Evolutionary conservation across 2,329 filamentous ascomycete species (phyloP).

Genomic region (Claviceps digitariae): DNA sequence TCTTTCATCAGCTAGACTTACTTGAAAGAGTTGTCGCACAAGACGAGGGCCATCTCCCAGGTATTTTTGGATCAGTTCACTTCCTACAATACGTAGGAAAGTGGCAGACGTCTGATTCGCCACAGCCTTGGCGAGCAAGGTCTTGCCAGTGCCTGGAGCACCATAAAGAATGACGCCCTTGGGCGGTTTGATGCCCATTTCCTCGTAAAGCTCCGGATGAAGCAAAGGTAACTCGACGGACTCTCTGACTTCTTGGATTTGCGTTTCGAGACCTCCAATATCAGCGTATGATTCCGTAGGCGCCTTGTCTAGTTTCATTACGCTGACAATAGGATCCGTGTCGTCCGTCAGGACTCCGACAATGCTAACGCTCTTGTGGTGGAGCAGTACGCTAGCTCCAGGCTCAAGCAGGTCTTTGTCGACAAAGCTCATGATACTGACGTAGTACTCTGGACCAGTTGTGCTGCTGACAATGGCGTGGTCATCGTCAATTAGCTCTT

Average conservation of each 20-base stretch:
- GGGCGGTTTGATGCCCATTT: conserved; percentile 99
- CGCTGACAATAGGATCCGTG: conserved; percentile 84
- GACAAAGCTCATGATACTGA: conserved; percentile 99
- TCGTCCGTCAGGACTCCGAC: conserved; percentile 96
- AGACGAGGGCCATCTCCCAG: conserved; percentile 89
- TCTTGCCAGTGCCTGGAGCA: conserved; percentile 94
- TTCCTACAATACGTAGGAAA: conserved; percentile 93
- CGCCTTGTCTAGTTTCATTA: conserved; percentile 99
- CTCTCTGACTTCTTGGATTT: conserved; percentile 96
- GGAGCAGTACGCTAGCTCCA: conserved; percentile 84
- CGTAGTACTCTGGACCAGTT: conserved; percentile 96
- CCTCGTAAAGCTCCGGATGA: conserved; percentile 94
- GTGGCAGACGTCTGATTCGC: conserved; percentile 98
- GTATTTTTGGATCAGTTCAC: conserved; percentile 97
- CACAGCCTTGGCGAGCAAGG: conserved; percentile 87
- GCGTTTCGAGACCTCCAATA: conserved; percentile 86
- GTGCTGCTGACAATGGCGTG: conserved; percentile 97
- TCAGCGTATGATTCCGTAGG: conserved; percentile 97
- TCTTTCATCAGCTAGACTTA: conserved; percentile 19
- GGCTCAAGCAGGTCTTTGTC: conserved; percentile 97
- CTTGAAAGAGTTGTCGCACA: conserved; percentile 89
- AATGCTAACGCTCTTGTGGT: conserved; percentile 96
- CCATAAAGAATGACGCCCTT: conserved; percentile 99
- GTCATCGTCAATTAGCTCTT: conserved; percentile 98
- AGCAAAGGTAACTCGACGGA: conserved; percentile 90